Base-by-base conservation (phyloP, 2,329 filamentous ascomycete species). In the Acarospora socialis region DNA sequence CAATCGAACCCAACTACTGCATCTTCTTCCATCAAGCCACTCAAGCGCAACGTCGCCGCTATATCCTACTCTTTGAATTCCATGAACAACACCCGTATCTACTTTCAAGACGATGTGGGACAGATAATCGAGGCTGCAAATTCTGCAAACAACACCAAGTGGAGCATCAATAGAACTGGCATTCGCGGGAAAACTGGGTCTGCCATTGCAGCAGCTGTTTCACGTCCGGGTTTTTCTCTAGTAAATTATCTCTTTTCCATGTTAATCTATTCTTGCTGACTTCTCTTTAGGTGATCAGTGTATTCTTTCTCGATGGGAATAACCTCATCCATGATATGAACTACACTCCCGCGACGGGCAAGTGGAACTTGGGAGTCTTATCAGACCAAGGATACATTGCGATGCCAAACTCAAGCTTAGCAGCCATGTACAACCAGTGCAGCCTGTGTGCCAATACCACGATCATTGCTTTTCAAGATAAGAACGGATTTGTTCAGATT, bases 381-480 rank as follows among this genome's bases (percentile, higher is more conserved):
- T 32, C 33, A 28, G 9, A 21, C 19, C 28, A 36, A 25, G 28
- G 32, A 28, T 35, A 31, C 28, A 35, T 28, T 19, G 28, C 33
- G 26, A 32, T 38, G 32, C 15, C 36, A 23, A 38, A 38, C 21
- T 34, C 36, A 12, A 35, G 32, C 32, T 32, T 38, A 32, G 13
- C 36, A 16, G 36, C 36, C 21, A 36, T 36, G 32, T 35, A 38
- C 20, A 21, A 36, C 28, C 36, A 38, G 32, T 38, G 36, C 22
- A 35, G 17, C 14, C 21, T 16, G 10, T 38, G 36, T 21, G 20
- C 36, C 4, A 38, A 36, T 19, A 38, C 36, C 9, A 38, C 36
- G 4, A 38, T 36, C 18, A 26, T 38, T 19, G 33, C 36, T 30
- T 38, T 38, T 18, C 36, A 38, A 32, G 36, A 38, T 28, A 28